Evolutionary conservation across 2,329 filamentous ascomycete species (phyloP).

Genomic region (Trichoderma oligosporum): DNA sequence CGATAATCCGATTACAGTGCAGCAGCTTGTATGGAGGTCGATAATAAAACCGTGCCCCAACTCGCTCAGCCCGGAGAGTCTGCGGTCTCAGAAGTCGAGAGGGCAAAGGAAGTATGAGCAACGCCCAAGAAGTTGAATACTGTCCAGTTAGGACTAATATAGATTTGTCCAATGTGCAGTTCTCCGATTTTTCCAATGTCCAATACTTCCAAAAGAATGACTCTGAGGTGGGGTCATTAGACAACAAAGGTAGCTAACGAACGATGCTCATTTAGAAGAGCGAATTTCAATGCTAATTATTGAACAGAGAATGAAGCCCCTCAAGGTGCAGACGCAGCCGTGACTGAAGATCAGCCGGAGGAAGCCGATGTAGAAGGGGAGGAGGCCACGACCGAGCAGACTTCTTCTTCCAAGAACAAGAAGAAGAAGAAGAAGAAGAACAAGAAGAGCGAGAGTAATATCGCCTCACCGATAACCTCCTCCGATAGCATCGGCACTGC

Average conservation of each 20-base stretch:
- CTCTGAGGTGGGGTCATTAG: constrained; percentile 22
- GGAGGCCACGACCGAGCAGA: constrained; percentile 3
- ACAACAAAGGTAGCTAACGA: constrained; percentile 13
- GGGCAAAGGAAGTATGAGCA: constrained; percentile 42
- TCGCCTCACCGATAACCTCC: constrained; percentile 9
- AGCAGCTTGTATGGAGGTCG: constrained; percentile 32
- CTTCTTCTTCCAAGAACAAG: constrained; percentile 19
- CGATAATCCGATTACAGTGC: constrained; percentile 32
- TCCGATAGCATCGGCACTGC: constrained; percentile 6
- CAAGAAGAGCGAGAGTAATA: constrained; percentile 23
- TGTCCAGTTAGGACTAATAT: constrained; percentile 40
- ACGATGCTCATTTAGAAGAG: not conserved
- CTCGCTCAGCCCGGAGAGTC: constrained; percentile 26
- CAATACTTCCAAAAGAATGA: constrained; percentile 39
- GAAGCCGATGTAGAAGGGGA: constrained; percentile 16
- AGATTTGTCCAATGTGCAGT: constrained; percentile 39
- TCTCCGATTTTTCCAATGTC: constrained; percentile 42
- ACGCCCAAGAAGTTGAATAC: constrained; percentile 35
- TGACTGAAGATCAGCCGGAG: constrained; percentile 16
- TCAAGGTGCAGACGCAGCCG: constrained; percentile 6
- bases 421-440: constrained; percentile 26
- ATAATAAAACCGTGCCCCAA: constrained; percentile 34
- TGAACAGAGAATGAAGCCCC: not conserved
- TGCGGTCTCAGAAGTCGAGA: constrained; percentile 26
- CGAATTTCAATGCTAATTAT: constrained; percentile 4